These are phyloP conservation scores for Beta macrorhiza DNA, from an alignment of 179 eudicot genomes.

Conservation along the genomic window DNA sequence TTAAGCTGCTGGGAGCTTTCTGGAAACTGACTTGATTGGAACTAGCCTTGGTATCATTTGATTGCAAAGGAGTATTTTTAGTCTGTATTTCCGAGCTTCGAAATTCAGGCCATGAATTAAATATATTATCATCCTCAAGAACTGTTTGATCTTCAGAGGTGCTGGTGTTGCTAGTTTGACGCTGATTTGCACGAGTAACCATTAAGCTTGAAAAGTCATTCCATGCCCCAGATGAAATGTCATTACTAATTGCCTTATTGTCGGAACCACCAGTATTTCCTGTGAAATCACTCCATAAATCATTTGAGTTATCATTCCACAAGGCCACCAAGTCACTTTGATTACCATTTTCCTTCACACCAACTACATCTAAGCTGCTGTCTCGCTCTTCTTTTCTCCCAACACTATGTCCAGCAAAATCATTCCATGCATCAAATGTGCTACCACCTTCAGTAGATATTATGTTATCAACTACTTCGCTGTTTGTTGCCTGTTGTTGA, in stretches of 20 bases:
- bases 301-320: constrained; percentile 14
- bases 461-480: constrained; percentile 7
- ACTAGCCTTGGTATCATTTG: constrained; percentile 6
- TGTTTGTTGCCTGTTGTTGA: constrained; percentile 14
- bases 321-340: constrained; percentile 11
- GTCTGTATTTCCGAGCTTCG: constrained; percentile 19
- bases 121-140: constrained; percentile 21
- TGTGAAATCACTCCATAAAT: constrained; percentile 36
- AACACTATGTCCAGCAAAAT: constrained; percentile 15
- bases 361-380: constrained; percentile 12
- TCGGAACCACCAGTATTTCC: constrained; percentile 15
- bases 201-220: constrained; percentile 30
- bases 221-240: constrained; percentile 24
- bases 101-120: constrained; percentile 36
- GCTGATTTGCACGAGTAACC: constrained; percentile 15
- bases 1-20: constrained; percentile 13
- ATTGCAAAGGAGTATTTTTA: constrained; percentile 16
- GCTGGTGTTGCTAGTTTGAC: constrained; percentile 20
- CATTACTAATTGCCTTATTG: constrained; percentile 23
- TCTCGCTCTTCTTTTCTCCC: constrained; percentile 8
- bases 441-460: constrained; percentile 12
- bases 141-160: constrained; percentile 22
- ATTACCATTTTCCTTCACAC: neutral
- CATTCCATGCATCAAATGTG: constrained; percentile 24
- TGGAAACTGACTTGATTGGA: constrained; percentile 1